phyloP scores from a whole-genome alignment of 352 stramenopile species.

The Globisporangium cystogenes region DNA sequence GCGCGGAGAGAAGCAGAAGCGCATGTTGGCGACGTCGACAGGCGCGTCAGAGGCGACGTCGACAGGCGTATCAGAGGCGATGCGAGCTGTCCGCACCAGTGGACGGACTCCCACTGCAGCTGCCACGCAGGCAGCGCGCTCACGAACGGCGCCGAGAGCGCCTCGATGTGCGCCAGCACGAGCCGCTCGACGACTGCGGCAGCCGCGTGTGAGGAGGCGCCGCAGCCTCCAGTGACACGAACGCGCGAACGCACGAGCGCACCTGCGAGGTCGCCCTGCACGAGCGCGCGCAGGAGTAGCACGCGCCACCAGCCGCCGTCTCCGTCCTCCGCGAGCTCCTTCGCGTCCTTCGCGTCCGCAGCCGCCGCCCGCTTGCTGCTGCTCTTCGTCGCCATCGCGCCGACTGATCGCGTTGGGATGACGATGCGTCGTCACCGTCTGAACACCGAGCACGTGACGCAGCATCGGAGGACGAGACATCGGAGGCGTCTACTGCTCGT shows the following conservation, averaged over 20 bases:
- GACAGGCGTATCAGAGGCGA: no score
- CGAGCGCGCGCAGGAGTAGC: slow-evolving; percentile 8
- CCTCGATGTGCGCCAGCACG: slow-evolving; percentile 39
- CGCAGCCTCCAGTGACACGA: no score
- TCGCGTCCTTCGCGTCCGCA: background rate
- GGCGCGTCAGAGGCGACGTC: no score
- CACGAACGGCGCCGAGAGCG: slow-evolving; percentile 48
- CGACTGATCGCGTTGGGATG: no score
- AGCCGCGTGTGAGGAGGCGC: no score
- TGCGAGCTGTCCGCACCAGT: slow-evolving; percentile 35
- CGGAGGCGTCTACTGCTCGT: no score
- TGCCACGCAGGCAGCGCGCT: slow-evolving; percentile 45
- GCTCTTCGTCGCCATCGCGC: slow-evolving; percentile 3
- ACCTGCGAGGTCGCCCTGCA: slow-evolving; percentile 11
- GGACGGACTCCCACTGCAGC: slow-evolving; percentile 59
- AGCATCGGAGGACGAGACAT: no score
- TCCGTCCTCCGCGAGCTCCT: background rate
- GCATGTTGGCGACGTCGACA: background rate
- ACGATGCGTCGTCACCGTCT: no score
- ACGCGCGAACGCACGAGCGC: no score
- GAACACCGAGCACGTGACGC: no score
- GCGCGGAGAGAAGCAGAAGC: background rate
- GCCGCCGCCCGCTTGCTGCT: slow-evolving; percentile 4
- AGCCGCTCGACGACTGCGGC: slow-evolving; percentile 25
- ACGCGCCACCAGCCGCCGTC: slow-evolving; percentile 14